Evolutionary conservation across 2,329 filamentous ascomycete genomes (phyloP).

Genomic region (Xylaria sp.): DNA sequence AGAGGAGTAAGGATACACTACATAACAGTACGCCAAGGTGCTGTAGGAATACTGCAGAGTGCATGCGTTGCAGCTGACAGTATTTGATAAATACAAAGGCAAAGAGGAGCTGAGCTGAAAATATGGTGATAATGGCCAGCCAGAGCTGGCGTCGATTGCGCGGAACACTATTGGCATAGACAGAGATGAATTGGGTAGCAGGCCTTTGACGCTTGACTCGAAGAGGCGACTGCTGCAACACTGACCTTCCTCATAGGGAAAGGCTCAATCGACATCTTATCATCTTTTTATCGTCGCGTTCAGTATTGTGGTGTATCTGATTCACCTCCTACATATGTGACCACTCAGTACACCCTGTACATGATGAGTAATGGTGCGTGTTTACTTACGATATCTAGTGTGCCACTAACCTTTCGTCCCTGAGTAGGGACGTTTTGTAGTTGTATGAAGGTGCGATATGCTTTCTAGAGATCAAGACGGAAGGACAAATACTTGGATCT

Average conservation of each 20-base stretch:
- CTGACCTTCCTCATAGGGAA: constrained; percentile 15
- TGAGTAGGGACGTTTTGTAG: too few relatives aligned
- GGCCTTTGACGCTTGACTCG: background rate
- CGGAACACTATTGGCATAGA: background rate
- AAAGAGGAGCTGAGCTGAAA: constrained; percentile 12
- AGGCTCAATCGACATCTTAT: constrained; percentile 14
- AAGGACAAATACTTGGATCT: too few relatives aligned
- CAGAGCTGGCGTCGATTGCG: background rate
- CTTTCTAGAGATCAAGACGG: too few relatives aligned
- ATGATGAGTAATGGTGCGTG: too few relatives aligned
- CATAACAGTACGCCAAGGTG: too few relatives aligned
- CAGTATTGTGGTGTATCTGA: background rate
- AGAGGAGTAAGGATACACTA: background rate
- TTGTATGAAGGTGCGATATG: too few relatives aligned
- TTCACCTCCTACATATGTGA: background rate
- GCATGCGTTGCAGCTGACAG: constrained; percentile 5
- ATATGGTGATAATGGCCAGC: background rate
- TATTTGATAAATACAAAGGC: constrained; percentile 4
- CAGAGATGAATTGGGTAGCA: background rate
- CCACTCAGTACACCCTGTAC: too few relatives aligned
- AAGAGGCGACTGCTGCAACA: constrained; percentile 2
- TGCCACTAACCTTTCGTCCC: too few relatives aligned
- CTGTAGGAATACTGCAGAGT: background rate
- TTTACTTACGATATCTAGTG: too few relatives aligned
- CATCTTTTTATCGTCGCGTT: background rate